phyloP scores from a whole-genome alignment of 2,329 filamentous ascomycete species.

The Hymenoscyphus salicellus region DNA sequence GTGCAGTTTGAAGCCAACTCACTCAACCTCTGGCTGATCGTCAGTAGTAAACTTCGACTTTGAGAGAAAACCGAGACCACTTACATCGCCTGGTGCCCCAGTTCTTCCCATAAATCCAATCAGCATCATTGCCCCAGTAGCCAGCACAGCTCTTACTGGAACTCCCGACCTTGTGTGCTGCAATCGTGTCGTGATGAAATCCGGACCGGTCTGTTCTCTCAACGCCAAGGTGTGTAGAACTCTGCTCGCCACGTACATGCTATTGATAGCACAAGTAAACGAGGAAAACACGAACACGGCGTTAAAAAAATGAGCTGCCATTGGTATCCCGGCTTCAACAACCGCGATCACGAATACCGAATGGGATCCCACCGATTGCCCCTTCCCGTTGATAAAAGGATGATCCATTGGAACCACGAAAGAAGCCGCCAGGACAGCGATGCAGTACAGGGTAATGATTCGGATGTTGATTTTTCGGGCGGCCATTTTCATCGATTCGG shows the following conservation, averaged over 20 bases:
- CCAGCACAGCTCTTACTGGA: slow-evolving; percentile 41
- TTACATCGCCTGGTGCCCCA: slow-evolving; percentile 38
- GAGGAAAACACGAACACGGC: slow-evolving; percentile 40
- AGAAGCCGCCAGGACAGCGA: slow-evolving; percentile 30
- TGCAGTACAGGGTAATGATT: slow-evolving; percentile 34
- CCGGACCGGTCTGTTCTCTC: slow-evolving; percentile 40
- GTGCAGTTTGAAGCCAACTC: slow-evolving; percentile 41
- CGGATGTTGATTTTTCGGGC: slow-evolving; percentile 41
- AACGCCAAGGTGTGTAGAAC: slow-evolving; percentile 41
- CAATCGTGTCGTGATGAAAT: slow-evolving; percentile 41
- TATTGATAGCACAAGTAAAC: slow-evolving; percentile 41
- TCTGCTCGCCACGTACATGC: slow-evolving; percentile 39
- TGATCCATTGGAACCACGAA: slow-evolving; percentile 41
- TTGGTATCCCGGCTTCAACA: slow-evolving; percentile 39
- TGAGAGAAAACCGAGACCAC: slow-evolving; percentile 11
- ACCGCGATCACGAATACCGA: slow-evolving; percentile 41
- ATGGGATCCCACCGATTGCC: slow-evolving; percentile 37
- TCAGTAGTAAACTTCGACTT: slow-evolving; percentile 14
- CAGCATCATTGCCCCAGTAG: slow-evolving; percentile 40
- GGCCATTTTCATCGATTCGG: slow-evolving; percentile 43
- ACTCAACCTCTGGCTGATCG: slow-evolving; percentile 34
- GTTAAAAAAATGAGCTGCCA: slow-evolving; percentile 40
- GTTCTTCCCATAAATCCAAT: slow-evolving; percentile 41
- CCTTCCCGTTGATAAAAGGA: slow-evolving; percentile 41
- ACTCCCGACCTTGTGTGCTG: slow-evolving; percentile 40